Evolutionary conservation across 805 yeast genomes (phyloP).

Genomic region (Starmerella sirachaensis): DNA sequence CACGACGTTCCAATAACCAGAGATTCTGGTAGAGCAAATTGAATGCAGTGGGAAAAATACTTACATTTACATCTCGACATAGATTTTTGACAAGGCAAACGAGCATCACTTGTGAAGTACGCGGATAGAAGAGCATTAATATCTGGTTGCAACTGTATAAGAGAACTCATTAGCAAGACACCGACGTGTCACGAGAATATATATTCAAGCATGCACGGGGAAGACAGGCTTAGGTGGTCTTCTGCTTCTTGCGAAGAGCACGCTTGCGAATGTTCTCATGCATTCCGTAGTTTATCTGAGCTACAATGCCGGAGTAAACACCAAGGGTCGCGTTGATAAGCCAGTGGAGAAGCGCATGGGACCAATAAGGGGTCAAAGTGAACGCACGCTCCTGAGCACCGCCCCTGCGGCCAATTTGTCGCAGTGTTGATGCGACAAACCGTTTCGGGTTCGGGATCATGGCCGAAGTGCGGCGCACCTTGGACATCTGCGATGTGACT

Average conservation of each 20-base stretch:
- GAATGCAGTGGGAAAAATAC: too few relatives aligned
- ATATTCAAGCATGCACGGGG: too few relatives aligned
- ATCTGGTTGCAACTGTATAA: too few relatives aligned
- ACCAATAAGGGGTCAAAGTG: constrained; percentile 83
- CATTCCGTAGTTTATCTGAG: constrained; percentile 56
- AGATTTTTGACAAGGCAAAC: too few relatives aligned
- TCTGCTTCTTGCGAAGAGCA: constrained; percentile 63
- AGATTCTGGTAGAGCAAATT: too few relatives aligned
- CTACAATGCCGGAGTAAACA: constrained; percentile 60
- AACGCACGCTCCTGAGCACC: constrained; percentile 90
- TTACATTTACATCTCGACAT: too few relatives aligned
- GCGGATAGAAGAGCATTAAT: too few relatives aligned
- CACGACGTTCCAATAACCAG: too few relatives aligned
- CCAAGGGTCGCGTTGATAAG: constrained; percentile 66
- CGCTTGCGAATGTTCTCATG: constrained; percentile 70
- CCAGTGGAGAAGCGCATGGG: constrained; percentile 88
- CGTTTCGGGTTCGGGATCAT: constrained; percentile 69
- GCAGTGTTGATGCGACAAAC: constrained; percentile 66
- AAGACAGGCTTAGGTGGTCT: constrained; percentile 19
- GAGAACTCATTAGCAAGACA: too few relatives aligned
- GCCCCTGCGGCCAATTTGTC: constrained; percentile 62
- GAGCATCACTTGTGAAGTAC: too few relatives aligned
- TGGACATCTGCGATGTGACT: constrained; percentile 93
- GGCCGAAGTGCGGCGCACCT: constrained; percentile 63
- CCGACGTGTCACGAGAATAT: too few relatives aligned